These are phyloP conservation scores for Epichloe sp. DNA, from an alignment of 2,329 filamentous ascomycete genomes.

Conservation along the genomic window DNA sequence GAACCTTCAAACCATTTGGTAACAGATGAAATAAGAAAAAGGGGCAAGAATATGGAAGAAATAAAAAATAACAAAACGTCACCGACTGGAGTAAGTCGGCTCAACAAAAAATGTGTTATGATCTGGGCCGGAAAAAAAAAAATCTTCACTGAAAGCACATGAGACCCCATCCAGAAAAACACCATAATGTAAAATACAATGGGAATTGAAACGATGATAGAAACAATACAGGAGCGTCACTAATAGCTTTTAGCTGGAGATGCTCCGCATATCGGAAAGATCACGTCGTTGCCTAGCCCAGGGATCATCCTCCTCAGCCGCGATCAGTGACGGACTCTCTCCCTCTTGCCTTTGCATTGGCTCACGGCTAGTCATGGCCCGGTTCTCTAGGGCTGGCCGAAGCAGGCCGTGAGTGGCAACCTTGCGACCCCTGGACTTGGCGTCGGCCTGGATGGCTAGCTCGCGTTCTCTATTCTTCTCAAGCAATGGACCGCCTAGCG, in stretches of 20 bases:
- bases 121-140: neutral
- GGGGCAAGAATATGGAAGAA: neutral
- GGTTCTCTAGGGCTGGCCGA: slow-evolving; percentile 34
- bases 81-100: neutral
- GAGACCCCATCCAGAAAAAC: slow-evolving; percentile 5
- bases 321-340: slow-evolving; percentile 49
- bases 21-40: neutral
- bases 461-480: slow-evolving; percentile 60
- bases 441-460: slow-evolving; percentile 36
- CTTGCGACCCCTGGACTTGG: slow-evolving; percentile 29
- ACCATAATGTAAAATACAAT: slow-evolving; percentile 12
- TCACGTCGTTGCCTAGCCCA: slow-evolving; percentile 37
- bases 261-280: slow-evolving; percentile 25
- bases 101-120: neutral
- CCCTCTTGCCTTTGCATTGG: slow-evolving; percentile 38
- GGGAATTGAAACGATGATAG: slow-evolving; percentile 5
- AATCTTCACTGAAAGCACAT: neutral
- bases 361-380: slow-evolving; percentile 58
- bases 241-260: slow-evolving; percentile 17
- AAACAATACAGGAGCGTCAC: slow-evolving; percentile 2
- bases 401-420: slow-evolving; percentile 23
- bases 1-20: neutral
- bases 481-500: slow-evolving; percentile 69
- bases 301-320: slow-evolving; percentile 30
- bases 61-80: neutral